These are phyloP conservation scores for Solanum clarkiae DNA, from an alignment of 257 asterid genomes.

Conservation along the genomic window DNA sequence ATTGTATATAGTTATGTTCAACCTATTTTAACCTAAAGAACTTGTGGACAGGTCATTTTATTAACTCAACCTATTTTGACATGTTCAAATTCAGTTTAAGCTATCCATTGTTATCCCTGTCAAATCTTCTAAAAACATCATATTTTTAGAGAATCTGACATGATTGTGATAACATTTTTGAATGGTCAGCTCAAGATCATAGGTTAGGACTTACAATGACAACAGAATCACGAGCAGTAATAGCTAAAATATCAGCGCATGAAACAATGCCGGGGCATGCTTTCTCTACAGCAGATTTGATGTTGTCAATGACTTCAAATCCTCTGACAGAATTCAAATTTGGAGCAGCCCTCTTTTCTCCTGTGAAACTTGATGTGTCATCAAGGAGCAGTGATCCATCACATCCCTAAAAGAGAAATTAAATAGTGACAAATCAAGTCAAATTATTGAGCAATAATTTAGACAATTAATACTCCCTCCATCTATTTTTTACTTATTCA, in stretches of 20 bases:
- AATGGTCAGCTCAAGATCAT: too few species aligned
- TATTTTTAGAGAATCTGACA: too few species aligned
- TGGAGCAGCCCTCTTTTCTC: conserved; percentile 69
- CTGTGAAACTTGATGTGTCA: conserved; percentile 60
- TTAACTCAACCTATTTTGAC: too few species aligned
- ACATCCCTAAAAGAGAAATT: conserved; percentile 45
- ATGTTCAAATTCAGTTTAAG: too few species aligned
- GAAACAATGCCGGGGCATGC: conserved; percentile 69
- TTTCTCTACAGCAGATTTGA: conserved; percentile 68
- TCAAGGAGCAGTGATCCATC: conserved; percentile 85
- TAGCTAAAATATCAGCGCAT: conserved; percentile 75
- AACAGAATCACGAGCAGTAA: conserved; percentile 78
- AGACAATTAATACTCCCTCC: background rate
- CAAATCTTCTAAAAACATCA: too few species aligned
- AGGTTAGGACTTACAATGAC: conserved; percentile 20
- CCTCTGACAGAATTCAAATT: conserved; percentile 68
- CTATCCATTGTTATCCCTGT: too few species aligned
- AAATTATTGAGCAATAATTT: background rate
- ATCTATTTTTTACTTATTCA: background rate
- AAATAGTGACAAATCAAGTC: background rate
- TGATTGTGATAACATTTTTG: too few species aligned
- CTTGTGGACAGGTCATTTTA: too few species aligned
- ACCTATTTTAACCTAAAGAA: too few species aligned
- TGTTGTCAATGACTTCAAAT: conserved; percentile 57
- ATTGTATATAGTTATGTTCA: too few species aligned